phyloP scores from a whole-genome alignment of 208 protist species.

The Wallacemonas sp. region DNA sequence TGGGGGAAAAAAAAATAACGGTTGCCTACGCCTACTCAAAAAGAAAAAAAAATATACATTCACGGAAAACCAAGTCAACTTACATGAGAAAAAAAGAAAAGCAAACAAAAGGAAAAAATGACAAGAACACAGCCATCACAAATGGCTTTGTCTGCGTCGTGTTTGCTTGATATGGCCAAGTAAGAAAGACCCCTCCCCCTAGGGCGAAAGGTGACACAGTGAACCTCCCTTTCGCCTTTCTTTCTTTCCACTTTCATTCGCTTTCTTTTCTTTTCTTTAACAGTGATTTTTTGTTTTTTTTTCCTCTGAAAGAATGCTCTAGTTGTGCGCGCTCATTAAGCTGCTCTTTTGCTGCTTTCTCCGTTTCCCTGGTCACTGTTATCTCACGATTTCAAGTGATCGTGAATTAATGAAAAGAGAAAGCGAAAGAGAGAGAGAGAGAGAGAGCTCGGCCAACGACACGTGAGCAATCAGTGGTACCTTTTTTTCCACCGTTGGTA shows the following conservation, averaged over 20 bases:
- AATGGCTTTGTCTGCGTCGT: not conserved
- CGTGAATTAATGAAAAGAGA: too few species aligned
- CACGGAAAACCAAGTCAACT: not conserved
- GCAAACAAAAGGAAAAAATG: not conserved
- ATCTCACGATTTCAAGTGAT: not conserved
- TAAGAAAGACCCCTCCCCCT: not conserved
- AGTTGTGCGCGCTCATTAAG: too few species aligned
- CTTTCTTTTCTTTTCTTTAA: conserved; percentile 1
- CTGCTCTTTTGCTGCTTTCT: too few species aligned
- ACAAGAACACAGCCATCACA: not conserved
- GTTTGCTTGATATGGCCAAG: too few species aligned
- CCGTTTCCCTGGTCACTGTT: not conserved
- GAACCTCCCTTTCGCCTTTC: conserved; percentile 16
- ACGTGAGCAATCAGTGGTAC: too few species aligned
- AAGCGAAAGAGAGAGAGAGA: too few species aligned
- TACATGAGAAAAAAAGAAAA: too few species aligned
- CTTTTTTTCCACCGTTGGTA: too few species aligned
- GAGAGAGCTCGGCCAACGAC: too few species aligned
- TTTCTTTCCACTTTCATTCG: not conserved
- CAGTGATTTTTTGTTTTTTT: not conserved
- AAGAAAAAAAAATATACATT: not conserved
- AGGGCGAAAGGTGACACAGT: conserved; percentile 6
- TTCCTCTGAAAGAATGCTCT: not conserved
- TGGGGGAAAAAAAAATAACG: too few species aligned
- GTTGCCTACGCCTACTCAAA: not conserved